Conservation (phyloP, 1,284 basidiomycete genomes). For the Pseudozyma tsukubaensis region DNA sequence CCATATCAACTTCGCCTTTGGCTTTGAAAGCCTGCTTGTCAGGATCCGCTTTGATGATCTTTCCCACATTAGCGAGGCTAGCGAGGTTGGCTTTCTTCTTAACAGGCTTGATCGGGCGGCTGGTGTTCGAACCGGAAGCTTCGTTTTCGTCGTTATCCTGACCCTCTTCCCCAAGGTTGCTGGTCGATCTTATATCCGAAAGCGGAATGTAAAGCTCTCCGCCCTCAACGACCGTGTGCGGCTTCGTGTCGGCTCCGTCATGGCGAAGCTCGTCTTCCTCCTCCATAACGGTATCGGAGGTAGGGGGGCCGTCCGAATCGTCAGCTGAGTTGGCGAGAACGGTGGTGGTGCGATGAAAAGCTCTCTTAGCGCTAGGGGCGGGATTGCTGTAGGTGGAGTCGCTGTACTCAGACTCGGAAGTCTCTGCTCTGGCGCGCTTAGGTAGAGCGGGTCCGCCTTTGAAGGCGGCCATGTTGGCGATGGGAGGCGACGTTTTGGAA, state of each 20-base stretch:
- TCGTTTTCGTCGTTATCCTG: no score
- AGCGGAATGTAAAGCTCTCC: slow-evolving; percentile 1
- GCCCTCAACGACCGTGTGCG: not conserved
- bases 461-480: slow-evolving; percentile 27
- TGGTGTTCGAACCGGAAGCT: no score
- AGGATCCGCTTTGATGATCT: no score
- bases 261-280: slow-evolving; percentile 2
- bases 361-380: not conserved
- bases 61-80: not conserved
- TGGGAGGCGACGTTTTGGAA: no score
- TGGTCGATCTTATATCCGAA: slow-evolving; percentile 23
- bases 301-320: not conserved
- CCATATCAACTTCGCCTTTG: not conserved
- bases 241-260: slow-evolving; percentile 3
- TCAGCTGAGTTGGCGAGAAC: slow-evolving; percentile 23
- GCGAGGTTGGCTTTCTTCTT: not conserved
- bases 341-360: slow-evolving; percentile 10
- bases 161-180: not conserved
- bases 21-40: not conserved
- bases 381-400: not conserved
- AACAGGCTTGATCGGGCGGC: not conserved
- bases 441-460: slow-evolving; percentile 33
- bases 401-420: slow-evolving; percentile 4
- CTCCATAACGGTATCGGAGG: slow-evolving; percentile 7
- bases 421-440: no score